Base-by-base conservation (phyloP, 768 basidiomycete species). In the Suillus americanus region DNA sequence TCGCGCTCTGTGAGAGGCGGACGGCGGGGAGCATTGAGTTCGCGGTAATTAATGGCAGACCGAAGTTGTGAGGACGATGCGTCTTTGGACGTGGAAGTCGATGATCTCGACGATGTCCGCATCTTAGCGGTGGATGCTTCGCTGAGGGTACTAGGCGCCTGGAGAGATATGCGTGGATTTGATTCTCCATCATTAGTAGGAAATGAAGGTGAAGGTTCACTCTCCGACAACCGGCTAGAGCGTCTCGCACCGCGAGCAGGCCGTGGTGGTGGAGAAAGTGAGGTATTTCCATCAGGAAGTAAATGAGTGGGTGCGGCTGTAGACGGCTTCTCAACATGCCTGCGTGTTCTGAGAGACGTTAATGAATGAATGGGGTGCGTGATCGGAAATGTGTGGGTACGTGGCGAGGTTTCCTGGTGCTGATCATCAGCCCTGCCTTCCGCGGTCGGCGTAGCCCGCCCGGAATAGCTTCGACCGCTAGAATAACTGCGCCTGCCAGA, bases 1-100 rank as follows among this genome's bases (percentile, higher is more conserved):
- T 93, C 89, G 69, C 84, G 76, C 72, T 91, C 89, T 30, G 85
- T 85, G 72, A 88, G 74, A 50, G 75, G 79, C 28, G 74, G 73
- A 61, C 75, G 73, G 60, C 75, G 74, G 35, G 72, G 72, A 20
- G 57, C 69, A n/a, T 75, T 69, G 28, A 86, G 69, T 68, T 85
- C 81, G 14, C 86, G 82, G 77, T 85, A 88, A 51, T 78, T 83
- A 55, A 82, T 56, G 25, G 76, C 76, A 46, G 79, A 74, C 9
- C 72, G 74, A 10, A 64, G 48, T 53, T 68, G 50, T 62, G 68
- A 61, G 53, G 61, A 28, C 59, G 60, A 61, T 30, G 66, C 12
- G 41, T 66, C 60, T 65, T 65, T 61, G 41, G 67, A 33, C 45
- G 13, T 67, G 65, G 67, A 57, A 56, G 40, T 33, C 62, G 60